Evolutionary conservation across 2,329 filamentous ascomycete genomes (phyloP).

Genomic region (Dothidotthia symphoricarpi): DNA sequence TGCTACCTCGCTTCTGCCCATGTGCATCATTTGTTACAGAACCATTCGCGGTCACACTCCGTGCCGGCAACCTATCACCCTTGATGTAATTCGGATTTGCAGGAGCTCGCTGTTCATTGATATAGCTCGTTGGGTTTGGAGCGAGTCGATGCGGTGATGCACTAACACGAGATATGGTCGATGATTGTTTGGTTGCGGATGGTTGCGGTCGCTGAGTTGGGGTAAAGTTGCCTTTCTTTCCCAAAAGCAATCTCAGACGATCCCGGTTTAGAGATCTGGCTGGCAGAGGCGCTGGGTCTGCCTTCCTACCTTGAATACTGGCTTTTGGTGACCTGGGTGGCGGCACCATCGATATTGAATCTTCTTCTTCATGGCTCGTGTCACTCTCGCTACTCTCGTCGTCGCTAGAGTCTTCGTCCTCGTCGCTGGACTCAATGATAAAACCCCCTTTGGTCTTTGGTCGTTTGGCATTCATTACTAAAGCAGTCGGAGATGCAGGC

Average conservation of each 20-base stretch:
- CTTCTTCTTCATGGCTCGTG: neutral
- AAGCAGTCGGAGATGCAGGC: neutral
- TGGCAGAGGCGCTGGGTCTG: neutral
- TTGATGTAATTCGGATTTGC: no score
- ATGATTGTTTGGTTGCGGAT: neutral
- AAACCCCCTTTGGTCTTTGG: slow-evolving; percentile 10
- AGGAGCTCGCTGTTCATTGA: no score
- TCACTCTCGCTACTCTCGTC: slow-evolving; percentile 1
- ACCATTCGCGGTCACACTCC: no score
- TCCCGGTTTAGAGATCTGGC: slow-evolving; percentile 5
- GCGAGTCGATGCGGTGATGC: no score
- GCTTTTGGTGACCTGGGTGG: neutral
- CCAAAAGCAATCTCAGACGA: slow-evolving; percentile 6
- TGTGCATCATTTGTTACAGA: no score
- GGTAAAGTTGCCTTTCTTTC: neutral
- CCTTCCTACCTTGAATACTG: neutral
- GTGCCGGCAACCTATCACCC: no score
- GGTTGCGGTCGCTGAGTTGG: no score
- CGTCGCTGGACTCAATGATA: slow-evolving; percentile 1
- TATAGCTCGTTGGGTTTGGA: no score
- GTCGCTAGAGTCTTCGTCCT: slow-evolving; percentile 1
- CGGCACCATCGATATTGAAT: neutral
- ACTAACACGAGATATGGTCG: no score
- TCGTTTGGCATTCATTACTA: slow-evolving; percentile 2
- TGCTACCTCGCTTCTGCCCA: no score